Evolutionary conservation across 371 early-diverging fungal species (phyloP), one percentile per base, ranked within the genome.

Genomic region (Mucor ambiguus): DNA sequence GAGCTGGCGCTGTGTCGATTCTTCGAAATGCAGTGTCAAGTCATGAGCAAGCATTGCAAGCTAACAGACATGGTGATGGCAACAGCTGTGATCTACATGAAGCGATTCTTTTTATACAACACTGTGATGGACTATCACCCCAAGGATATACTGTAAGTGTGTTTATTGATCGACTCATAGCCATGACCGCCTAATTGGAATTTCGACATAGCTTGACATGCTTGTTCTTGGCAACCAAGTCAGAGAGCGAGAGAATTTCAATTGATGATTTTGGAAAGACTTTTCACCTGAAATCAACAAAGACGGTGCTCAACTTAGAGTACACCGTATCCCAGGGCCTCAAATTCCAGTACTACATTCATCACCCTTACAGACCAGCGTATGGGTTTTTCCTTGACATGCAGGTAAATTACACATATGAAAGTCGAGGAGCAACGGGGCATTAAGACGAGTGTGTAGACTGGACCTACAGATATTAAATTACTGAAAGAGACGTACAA

Each of bases 71-170:
- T 66, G 46, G 71, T 67, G 3, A 67, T 71, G 71, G 93, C 95
- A 44, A 95, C 96, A 1, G 92, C 96, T 0, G 84, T 96, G n/a
- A 86, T 87, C 20, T 95, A 90, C 61, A 92, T 95, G 87, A 96
- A 95, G 72, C 91, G 97, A 12, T 97, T 95, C 82, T 96, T 90
- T 75, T 76, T 97, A 35, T 79, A 84, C 70, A 93, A 95, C 65
- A 89, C 92, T 3, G 85, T 92, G 14, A 93, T 97, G 90, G 95
- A 96, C 67, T 93, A 95, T 71, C 93, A 91, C 64, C 94, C 94
- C 12, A 94, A 93, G 66, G 85, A 87, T 63, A 87, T 95, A 56
- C 83, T 93, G 93, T 89, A 82, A 70, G 64, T 41, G 14, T 30
- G 10, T 2, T 4, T 1, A 14, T 62, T 38, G 10, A 24, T 5